A percentile compares a stretch with the other conserved stretches of the same genome.
These are phyloP conservation scores for Chrysanthemum seticuspe DNA, from an alignment of 129 eudicot species.

Conservation along the genomic window DNA sequence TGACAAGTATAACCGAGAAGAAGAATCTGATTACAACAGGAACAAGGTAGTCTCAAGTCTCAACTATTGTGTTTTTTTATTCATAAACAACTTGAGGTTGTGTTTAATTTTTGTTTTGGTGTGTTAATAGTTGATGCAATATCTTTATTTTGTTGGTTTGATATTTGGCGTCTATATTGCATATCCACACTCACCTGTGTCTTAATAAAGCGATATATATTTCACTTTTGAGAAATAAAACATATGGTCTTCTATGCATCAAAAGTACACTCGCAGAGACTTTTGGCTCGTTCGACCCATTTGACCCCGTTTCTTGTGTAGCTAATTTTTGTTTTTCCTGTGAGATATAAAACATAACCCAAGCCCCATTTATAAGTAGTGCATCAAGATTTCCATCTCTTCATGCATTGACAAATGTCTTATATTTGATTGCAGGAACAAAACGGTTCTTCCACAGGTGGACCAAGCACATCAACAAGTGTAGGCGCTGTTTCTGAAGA, in stretches of 20 bases:
- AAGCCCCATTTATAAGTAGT: no score
- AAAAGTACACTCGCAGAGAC: no score
- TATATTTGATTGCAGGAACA: slow-evolving; percentile 36
- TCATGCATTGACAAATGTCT: not conserved
- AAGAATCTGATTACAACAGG: slow-evolving; percentile 38
- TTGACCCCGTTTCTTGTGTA: no score
- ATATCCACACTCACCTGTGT: not conserved
- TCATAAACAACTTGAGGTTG: not conserved
- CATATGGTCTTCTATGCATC: no score
- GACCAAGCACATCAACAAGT: slow-evolving; percentile 54
- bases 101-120: not conserved
- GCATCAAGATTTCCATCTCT: not conserved
- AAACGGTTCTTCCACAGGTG: slow-evolving; percentile 38
- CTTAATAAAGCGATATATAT: not conserved
- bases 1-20: slow-evolving; percentile 54
- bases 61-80: no score
- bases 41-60: slow-evolving; percentile 33
- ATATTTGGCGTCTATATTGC: not conserved
- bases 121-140: not conserved
- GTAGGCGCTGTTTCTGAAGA: slow-evolving; percentile 39
- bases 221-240: not conserved
- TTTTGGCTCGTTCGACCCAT: no score
- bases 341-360: no score
- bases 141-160: not conserved
- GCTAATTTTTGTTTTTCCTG: no score